Evolutionary conservation across 2,329 filamentous ascomycete species (phyloP).

Genomic region (Aspergillus tanneri): DNA sequence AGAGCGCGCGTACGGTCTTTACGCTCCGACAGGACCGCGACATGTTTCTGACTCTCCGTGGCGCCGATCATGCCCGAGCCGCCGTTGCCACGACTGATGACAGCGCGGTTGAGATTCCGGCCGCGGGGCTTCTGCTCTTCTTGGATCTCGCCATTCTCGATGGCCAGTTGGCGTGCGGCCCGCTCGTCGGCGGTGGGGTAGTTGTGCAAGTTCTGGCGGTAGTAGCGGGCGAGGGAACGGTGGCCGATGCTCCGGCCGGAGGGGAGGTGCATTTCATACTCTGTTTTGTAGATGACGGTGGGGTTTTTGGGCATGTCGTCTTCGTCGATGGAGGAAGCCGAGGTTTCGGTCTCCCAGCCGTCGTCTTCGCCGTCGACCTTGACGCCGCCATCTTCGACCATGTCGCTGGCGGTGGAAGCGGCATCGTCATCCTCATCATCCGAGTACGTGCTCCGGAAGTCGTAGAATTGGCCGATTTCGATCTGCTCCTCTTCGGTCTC

Average conservation of each 20-base stretch:
- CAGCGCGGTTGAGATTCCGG: conserved; percentile 49
- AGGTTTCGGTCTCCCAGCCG: conserved; percentile 94
- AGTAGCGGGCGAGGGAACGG: conserved; percentile 82
- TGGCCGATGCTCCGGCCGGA: conserved; percentile 88
- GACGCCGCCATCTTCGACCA: conserved; percentile 56
- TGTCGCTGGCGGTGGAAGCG: conserved; percentile 47
- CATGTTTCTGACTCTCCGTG: conserved; percentile 70
- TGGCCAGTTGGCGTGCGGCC: conserved; percentile 61
- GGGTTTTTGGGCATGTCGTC: conserved; percentile 75
- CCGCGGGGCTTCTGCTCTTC: conserved; percentile 43
- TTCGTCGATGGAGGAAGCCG: conserved; percentile 82
- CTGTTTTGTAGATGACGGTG: conserved; percentile 80
- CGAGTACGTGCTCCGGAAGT: conserved; percentile 93
- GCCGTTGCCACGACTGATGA: conserved; percentile 69
- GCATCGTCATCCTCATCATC: conserved; percentile 67
- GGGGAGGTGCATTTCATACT: conserved; percentile 90
- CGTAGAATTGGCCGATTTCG: conserved; percentile 93
- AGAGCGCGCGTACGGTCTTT: conserved; percentile 66
- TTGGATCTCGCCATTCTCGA: conserved; percentile 51
- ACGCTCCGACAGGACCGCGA: conserved; percentile 66
- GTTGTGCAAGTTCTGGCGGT: conserved; percentile 84
- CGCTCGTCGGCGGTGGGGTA: conserved; percentile 79
- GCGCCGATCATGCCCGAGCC: conserved; percentile 75
- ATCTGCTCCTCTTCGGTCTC: conserved; percentile 84
- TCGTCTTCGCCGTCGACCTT: conserved; percentile 59